Base-by-base conservation (phyloP, 179 eudicot genomes). In the Pouteria campechiana region DNA sequence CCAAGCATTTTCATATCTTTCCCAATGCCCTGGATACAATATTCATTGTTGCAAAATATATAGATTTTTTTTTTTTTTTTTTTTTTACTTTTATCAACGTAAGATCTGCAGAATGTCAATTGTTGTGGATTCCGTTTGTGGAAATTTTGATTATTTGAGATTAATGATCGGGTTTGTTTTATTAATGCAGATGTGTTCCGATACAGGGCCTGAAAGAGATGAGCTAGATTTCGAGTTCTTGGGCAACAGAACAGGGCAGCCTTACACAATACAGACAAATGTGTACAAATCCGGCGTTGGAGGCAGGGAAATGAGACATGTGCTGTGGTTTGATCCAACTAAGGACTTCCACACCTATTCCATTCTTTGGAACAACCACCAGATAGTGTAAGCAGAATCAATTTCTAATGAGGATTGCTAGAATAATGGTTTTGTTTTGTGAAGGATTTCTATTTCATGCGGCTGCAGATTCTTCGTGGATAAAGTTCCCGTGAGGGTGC, bases 191-290 rank as follows among this genome's bases (percentile, higher is more conserved):
- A 92, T 92, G 98, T 92, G 99, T 30, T 33, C 96, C 4, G 96
- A 87, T 41, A 96, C 88, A 32, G 83, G 88, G 41, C 92, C 96
- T 25, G 68, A 70, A 31, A 79, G 99, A 16, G 99, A 92, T 48
- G 99, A 92, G 58, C 49, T 92, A 15, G 99, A 92, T 43, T 72
- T 92, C 32, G 96, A 92, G 77, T 92, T 92, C 52, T 67, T 92
- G 57, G 96, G 99, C 33, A 92, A 92, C 48, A 67, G 77, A 61
- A 72, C 83, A 35, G 96, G 99, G 29, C 51, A 87, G 29, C 96
- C 98, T 0, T 90, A 86, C 44, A 23, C 79, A 11, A 65, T 90
- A 24, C 96, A 90, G 47, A 86, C 98, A 7, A 90, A 90, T 63
- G 65, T 90, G 39, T 90, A 64, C 63, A 79, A 86, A 31, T 79